Evolutionary conservation across 129 eudicot species (phyloP).

Genomic region (Centrapalus pauciflorus): DNA sequence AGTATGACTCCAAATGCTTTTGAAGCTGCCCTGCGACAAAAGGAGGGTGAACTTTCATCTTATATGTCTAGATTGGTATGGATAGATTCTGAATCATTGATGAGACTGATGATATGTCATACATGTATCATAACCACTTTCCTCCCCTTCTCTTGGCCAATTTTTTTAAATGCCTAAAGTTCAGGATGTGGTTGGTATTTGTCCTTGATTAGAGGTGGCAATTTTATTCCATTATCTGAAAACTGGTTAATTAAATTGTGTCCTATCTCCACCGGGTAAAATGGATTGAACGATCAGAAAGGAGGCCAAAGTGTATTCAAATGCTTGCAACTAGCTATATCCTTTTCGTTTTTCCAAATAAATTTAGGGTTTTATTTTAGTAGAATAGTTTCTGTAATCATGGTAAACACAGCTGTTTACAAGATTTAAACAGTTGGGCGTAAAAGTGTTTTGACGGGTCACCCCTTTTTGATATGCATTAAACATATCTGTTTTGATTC

Average conservation of each 20-base stretch:
- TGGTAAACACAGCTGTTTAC: too few relatives aligned
- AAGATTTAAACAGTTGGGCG: too few relatives aligned
- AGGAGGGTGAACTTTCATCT: slow-evolving; percentile 96
- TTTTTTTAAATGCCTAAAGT: not conserved
- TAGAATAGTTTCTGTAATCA: too few relatives aligned
- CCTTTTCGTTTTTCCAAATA: too few relatives aligned
- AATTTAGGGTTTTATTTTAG: too few relatives aligned
- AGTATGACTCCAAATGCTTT: slow-evolving; percentile 72
- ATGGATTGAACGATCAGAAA: too few relatives aligned
- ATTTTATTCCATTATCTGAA: not conserved
- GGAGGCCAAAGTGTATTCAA: too few relatives aligned
- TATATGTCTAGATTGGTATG: slow-evolving; percentile 92
- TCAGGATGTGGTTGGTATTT: not conserved
- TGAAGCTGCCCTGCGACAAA: slow-evolving; percentile 83
- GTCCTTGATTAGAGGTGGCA: too few relatives aligned
- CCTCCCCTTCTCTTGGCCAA: not conserved
- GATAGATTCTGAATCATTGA: slow-evolving; percentile 5
- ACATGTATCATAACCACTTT: not conserved
- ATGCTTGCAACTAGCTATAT: too few relatives aligned
- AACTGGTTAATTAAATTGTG: not conserved
- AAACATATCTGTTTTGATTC: too few relatives aligned
- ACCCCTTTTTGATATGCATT: not conserved
- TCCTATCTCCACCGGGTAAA: too few relatives aligned
- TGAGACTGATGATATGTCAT: not conserved
- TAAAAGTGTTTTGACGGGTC: not conserved